Conservation (phyloP, 73 alveolate genomes). For the Paramecium biaurelia region DNA sequence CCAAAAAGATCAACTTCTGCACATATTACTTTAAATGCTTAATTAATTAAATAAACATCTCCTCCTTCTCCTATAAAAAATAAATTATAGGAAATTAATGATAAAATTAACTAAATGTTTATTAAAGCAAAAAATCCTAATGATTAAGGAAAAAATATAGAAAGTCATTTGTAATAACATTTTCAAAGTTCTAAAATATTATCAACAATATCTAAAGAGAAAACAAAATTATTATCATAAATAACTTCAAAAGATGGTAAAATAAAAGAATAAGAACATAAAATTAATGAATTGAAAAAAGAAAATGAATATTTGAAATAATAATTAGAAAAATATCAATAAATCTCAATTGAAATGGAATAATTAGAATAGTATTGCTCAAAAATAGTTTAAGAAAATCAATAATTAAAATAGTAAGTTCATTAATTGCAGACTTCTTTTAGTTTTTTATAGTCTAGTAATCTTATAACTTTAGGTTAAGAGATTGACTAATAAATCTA, state of each 20-base stretch:
- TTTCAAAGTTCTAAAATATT: not conserved
- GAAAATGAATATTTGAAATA: not conserved
- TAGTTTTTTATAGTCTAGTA: not conserved
- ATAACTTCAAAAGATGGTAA: not conserved
- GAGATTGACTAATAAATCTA: not conserved
- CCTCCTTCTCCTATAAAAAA: not conserved
- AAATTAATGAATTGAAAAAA: not conserved
- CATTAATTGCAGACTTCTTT: slow-evolving; percentile 1
- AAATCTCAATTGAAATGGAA: slow-evolving; percentile 27
- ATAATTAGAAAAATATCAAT: not conserved
- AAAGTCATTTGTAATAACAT: not conserved
- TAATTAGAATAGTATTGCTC: slow-evolving; percentile 23
- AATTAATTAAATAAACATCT: not conserved
- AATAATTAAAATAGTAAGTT: not conserved
- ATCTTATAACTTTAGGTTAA: not conserved
- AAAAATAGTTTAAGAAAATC: not conserved
- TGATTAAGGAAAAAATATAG: not conserved
- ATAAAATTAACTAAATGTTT: not conserved
- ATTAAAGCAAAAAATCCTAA: slow-evolving; percentile 19
- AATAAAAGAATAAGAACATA: not conserved
- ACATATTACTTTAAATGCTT: not conserved
- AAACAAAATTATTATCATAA: not conserved
- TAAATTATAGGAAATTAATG: not conserved
- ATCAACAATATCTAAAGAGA: not conserved
- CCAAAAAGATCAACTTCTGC: slow-evolving; percentile 12